Base-by-base conservation (phyloP, 768 basidiomycete genomes). In the Flagelloscypha sp. region DNA sequence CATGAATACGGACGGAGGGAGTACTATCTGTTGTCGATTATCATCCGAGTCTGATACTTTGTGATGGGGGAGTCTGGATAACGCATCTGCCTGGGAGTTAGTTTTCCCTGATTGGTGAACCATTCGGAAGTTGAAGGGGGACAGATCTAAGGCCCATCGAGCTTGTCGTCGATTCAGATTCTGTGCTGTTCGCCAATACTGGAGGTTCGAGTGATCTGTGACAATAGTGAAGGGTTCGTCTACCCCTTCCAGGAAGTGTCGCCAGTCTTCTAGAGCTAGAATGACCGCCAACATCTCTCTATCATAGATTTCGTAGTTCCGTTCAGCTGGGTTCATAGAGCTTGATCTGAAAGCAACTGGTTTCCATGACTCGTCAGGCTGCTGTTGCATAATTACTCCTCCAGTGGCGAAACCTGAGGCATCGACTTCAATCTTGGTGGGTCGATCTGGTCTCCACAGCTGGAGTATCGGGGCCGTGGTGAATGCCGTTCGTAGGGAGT, bases 201-300 rank as follows among this genome's bases (percentile, higher is more conserved):
- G 38, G 1, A 60, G 49, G 15, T 59, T 53, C 11, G 49, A 41
- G 16, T 46, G 36, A 33, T 49, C 23, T 1, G n/a, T 43, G 20
- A 1, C 18, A 33, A 0, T 30, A 12, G 5, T 17, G 7, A 40
- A 5, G 4, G 2, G 2, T 10, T 3, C 9, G 4, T n/a, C 11
- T 1, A 29, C 30, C 0, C 44, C 16, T 0, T 30, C 19, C 24
- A 17, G 24, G 33, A 18, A 0, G 32, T 47, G 43, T 13, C 40
- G 8, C 47, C 40, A 45, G 3, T 43, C 18, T 0, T 23, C 2
- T 1, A 61, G 37, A 0, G 48, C 44, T 20, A 41, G 23, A 9
- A 67, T 48, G 12, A 68, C 56, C 0, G 62, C 64, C 5, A 67
- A 49, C 0, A 66, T 24, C 38, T 69, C 66, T 40, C 55, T 61